Evolutionary conservation across 2,329 filamentous ascomycete species (phyloP).

Genomic region (Phyllosticta citribraziliensis): DNA sequence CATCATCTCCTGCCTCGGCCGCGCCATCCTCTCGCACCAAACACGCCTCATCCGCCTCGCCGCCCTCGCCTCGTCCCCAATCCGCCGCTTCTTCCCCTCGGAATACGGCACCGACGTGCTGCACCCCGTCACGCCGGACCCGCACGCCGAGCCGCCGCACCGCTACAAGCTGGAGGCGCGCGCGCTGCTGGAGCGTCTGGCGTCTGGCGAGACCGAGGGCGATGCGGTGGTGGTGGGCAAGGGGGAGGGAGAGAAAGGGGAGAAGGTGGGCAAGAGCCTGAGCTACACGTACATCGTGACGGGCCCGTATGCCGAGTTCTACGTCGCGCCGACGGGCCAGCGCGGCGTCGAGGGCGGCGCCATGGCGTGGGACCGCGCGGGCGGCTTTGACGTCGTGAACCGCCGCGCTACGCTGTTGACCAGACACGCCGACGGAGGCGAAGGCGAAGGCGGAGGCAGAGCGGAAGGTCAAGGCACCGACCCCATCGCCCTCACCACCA

Average conservation of each 20-base stretch:
- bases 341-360: slow-evolving; percentile 51
- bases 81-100: slow-evolving; percentile 57
- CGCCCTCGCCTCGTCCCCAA: slow-evolving; percentile 32
- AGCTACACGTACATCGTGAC: slow-evolving; percentile 60
- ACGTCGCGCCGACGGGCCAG: slow-evolving; percentile 47
- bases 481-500: background rate
- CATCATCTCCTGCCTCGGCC: slow-evolving; percentile 54
- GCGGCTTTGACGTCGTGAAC: slow-evolving; percentile 48
- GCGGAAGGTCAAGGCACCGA: background rate
- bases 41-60: slow-evolving; percentile 53
- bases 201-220: background rate
- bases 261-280: slow-evolving; percentile 22
- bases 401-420: slow-evolving; percentile 52
- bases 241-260: background rate
- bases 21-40: slow-evolving; percentile 52
- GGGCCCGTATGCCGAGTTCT: slow-evolving; percentile 59
- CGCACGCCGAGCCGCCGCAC: slow-evolving; percentile 54
- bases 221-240: background rate
- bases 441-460: too few relatives aligned
- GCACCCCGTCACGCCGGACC: slow-evolving; percentile 45
- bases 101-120: slow-evolving; percentile 60
- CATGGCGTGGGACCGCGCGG: slow-evolving; percentile 33
- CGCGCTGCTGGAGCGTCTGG: slow-evolving; percentile 36
- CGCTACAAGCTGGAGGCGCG: slow-evolving; percentile 62
- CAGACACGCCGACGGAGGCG: background rate